Evolutionary conservation across 352 stramenopile genomes (phyloP).

Genomic region (Globisporangium solare): DNA sequence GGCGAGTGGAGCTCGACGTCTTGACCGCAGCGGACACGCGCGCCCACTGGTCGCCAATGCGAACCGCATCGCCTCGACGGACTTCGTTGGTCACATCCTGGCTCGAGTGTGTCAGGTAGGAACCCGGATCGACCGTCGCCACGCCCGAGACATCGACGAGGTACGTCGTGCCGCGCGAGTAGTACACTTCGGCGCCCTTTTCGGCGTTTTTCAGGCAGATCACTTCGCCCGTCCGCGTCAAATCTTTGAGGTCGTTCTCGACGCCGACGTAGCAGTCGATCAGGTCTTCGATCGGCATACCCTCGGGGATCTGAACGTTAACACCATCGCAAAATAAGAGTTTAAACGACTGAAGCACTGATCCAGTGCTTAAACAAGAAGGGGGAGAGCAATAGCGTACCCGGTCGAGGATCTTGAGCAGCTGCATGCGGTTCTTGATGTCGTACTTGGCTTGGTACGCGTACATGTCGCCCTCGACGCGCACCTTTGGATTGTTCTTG

Average conservation of each 20-base stretch:
- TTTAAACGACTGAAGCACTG: too few species aligned
- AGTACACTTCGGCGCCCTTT: slow-evolving; percentile 75
- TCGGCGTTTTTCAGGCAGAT: slow-evolving; percentile 85
- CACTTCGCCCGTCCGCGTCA: slow-evolving; percentile 69
- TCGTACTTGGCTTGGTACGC: slow-evolving; percentile 88
- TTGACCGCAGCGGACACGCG: slow-evolving; percentile 75
- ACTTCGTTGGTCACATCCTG: slow-evolving; percentile 69
- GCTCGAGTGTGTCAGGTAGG: slow-evolving; percentile 57
- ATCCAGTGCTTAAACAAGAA: background rate
- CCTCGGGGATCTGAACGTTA: slow-evolving; percentile 57
- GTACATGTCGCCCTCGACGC: slow-evolving; percentile 67
- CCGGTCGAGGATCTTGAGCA: slow-evolving; percentile 74
- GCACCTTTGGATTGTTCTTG: slow-evolving; percentile 86
- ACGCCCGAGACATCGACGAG: slow-evolving; percentile 72
- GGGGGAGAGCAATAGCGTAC: slow-evolving; percentile 25
- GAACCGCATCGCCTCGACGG: slow-evolving; percentile 66
- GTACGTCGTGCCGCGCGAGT: slow-evolving; percentile 56
- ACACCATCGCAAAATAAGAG: background rate
- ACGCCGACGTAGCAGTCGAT: slow-evolving; percentile 81
- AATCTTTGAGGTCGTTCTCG: slow-evolving; percentile 71
- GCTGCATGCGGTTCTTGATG: slow-evolving; percentile 78
- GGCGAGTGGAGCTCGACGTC: slow-evolving; percentile 61
- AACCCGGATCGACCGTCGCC: slow-evolving; percentile 67
- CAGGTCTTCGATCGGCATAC: slow-evolving; percentile 77
- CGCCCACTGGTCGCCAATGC: slow-evolving; percentile 78